Evolutionary conservation across 176 grass and related monocot genomes (phyloP), one percentile per base, ranked within the genome.

Genomic region (Bolboschoenus planiculmis): DNA sequence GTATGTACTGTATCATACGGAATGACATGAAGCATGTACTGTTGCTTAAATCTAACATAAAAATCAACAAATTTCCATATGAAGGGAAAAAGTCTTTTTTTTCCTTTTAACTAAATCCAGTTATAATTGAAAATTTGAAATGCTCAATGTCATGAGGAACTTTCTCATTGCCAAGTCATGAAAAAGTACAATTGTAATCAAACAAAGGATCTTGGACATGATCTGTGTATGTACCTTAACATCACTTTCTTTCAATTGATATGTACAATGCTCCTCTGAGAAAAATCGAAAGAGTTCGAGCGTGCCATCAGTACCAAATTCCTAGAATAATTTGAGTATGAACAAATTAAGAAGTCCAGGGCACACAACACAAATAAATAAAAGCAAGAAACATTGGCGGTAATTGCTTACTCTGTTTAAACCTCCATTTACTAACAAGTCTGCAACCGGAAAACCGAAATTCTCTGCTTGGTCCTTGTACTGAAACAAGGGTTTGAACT

Each of bases 261-360:
- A 86, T 56, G 68, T 82, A 75, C 23, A 87, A 62, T 91, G 89
- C 70, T 96, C 86, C 73, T 96, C 88, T 21, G 83, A 92, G 84
- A 95, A 95, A 82, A 90, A 92, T 14, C 92, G 86, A 85, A 90
- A 90, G 29, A 92, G 88, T 85, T 89, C 93, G 58, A 89, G 90
- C 24, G 88, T 95, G 43, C 88, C 90, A 82, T 96, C 88, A 68
- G 79, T 57, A 36, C 90, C 90, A 89, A 85, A 86, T 92, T 96
- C 93, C 90, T 96, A 79, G 18, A 83, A 90, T 63, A 23, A 81
- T 4, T 27, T 27, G 14, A 81, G 34, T 50, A 81, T 86, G 35
- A 84, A 85, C 1, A 84, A 86, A 89, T 63, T 9, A 65, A 34
- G 13, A 48, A 30, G 46, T 36, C 27, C 29, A 64, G 35, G 57